Percentiles rank a stretch among this genome's conserved stretches.
phyloP scores from a whole-genome alignment of 139 green algal genomes.

The Microglena sp. region DNA sequence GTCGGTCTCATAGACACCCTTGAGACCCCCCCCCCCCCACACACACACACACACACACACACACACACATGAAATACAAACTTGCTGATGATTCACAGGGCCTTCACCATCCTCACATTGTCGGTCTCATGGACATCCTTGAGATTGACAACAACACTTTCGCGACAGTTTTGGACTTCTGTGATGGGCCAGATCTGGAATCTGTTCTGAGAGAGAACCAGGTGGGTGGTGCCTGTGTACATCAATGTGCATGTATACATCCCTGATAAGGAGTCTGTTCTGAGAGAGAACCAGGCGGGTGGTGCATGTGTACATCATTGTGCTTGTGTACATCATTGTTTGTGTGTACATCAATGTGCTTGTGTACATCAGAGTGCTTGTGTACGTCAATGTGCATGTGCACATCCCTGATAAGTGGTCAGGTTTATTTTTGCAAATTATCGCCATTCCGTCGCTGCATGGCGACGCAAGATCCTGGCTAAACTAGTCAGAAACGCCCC shows the following conservation, averaged over 20 bases:
- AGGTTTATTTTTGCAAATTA: no score
- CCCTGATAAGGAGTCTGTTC: conserved; percentile 73
- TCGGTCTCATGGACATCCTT: conserved; percentile 80
- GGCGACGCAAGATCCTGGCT: no score
- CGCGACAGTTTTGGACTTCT: conserved; percentile 87
- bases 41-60: no score
- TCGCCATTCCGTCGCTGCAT: no score
- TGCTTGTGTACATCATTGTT: conserved; percentile 38
- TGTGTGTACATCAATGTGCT: conserved; percentile 61
- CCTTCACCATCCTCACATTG: conserved; percentile 55
- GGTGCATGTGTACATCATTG: not conserved
- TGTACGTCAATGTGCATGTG: not conserved
- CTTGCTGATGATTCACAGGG: no score
- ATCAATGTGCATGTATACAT: not conserved
- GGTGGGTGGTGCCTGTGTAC: conserved; percentile 22
- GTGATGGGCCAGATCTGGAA: conserved; percentile 77
- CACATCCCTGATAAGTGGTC: conserved; percentile 69
- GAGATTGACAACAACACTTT: conserved; percentile 88
- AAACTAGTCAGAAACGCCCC: no score
- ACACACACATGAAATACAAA: no score
- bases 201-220: conserved; percentile 57
- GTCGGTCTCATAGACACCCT: no score
- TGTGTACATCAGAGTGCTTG: not conserved
- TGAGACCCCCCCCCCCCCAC: no score
- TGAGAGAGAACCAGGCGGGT: conserved; percentile 56